Percentiles rank a stretch among this genome's conserved stretches.
Conservation (phyloP, 1,284 basidiomycete species). For the Coriolopsis trogii region DNA sequence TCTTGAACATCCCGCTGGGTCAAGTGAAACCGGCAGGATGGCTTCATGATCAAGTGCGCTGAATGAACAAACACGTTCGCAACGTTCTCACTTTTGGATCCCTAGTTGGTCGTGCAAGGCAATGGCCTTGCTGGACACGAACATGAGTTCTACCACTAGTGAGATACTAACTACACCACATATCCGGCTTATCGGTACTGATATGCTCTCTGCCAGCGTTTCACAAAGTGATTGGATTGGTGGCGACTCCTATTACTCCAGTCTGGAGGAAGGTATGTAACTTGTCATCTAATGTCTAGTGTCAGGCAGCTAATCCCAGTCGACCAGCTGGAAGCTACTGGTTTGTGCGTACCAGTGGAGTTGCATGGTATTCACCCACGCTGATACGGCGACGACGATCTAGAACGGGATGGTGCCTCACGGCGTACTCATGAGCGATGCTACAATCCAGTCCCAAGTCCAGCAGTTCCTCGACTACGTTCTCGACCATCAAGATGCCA, state of each 20-base stretch:
- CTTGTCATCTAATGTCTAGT: neutral
- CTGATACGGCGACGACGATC: no score
- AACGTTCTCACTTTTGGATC: no score
- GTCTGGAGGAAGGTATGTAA: conserved; percentile 53
- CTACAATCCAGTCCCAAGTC: conserved; percentile 49
- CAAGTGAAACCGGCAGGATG: conserved; percentile 52
- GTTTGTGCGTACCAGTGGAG: conserved; percentile 47
- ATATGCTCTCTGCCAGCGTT: conserved; percentile 38
- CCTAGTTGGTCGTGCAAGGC: conserved; percentile 51
- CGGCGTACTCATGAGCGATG: conserved; percentile 48
- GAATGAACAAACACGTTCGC: neutral
- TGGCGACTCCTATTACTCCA: conserved; percentile 52
- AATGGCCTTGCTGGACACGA: conserved; percentile 58
- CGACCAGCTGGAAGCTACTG: conserved; percentile 57
- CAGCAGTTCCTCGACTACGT: conserved; percentile 57
- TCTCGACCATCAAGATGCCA: conserved; percentile 53
- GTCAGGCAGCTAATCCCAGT: neutral
- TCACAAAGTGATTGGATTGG: conserved; percentile 57
- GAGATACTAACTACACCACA: conserved; percentile 14
- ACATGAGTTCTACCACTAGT: conserved; percentile 61
- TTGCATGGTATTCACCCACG: neutral
- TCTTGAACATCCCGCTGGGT: conserved; percentile 49
- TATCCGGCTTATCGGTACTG: neutral
- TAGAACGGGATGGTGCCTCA: conserved; percentile 59
- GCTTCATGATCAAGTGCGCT: conserved; percentile 52